phyloP scores from a whole-genome alignment of 225 moss, liverwort and hornwort genomes.

The Rhytidiadelphus loreus region DNA sequence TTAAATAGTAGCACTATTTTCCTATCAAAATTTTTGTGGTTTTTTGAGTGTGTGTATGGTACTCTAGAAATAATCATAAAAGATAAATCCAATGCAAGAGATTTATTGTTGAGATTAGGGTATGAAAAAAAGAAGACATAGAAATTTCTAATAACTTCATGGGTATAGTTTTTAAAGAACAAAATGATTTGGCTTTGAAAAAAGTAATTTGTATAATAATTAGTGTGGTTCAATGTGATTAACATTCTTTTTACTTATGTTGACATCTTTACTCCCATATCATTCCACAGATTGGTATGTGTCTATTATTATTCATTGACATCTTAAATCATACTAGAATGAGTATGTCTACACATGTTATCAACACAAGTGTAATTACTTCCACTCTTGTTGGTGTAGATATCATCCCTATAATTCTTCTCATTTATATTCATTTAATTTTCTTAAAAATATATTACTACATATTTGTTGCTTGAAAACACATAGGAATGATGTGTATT shows the following conservation, averaged over 20 bases:
- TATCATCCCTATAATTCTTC: accelerated
- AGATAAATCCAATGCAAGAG: no score
- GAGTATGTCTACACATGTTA: background rate
- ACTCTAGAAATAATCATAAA: no score
- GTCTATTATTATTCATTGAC: background rate
- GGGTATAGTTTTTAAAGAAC: no score
- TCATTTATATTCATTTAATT: background rate
- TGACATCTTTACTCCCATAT: no score
- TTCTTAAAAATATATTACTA: background rate
- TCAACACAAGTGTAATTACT: background rate
- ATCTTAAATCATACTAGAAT: background rate
- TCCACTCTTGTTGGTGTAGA: background rate
- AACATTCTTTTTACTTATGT: background rate
- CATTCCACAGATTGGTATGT: background rate
- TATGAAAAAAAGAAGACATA: no score
- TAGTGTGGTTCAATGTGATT: background rate
- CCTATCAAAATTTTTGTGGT: no score
- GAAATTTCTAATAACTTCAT: no score
- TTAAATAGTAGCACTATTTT: no score
- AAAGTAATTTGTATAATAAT: no score
- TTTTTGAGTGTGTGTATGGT: no score
- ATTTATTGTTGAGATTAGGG: no score
- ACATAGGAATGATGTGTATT: background rate
- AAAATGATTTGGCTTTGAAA: no score
- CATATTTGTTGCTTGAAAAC: accelerated